These are phyloP conservation scores for Zelonia costaricensis DNA, from an alignment of 208 protist genomes.

Conservation along the genomic window DNA sequence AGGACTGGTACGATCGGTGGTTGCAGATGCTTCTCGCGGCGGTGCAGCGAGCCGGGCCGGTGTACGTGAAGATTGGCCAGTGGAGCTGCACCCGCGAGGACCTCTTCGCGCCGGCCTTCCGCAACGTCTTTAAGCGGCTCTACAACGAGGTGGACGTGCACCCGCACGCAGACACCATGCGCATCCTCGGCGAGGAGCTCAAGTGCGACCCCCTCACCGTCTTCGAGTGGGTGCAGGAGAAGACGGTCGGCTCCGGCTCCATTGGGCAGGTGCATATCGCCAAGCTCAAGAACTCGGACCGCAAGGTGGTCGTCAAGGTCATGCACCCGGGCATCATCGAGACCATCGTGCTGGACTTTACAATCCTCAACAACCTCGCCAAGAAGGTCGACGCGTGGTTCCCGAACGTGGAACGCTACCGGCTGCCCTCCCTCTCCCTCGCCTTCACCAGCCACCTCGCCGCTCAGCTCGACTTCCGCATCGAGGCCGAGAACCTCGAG, in stretches of 20 bases:
- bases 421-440: slow-evolving; percentile 57
- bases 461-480: slow-evolving; percentile 89
- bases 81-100: slow-evolving; percentile 91
- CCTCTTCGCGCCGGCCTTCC: slow-evolving; percentile 83
- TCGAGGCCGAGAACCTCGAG: slow-evolving; percentile 86
- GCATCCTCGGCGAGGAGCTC: slow-evolving; percentile 80
- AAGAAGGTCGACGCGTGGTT: slow-evolving; percentile 13
- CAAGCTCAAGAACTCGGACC: slow-evolving; percentile 52
- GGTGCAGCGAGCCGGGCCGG: slow-evolving; percentile 81
- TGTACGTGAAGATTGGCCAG: slow-evolving; percentile 92
- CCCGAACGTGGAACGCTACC: slow-evolving; percentile 45
- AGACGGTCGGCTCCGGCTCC: slow-evolving; percentile 82
- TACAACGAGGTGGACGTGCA: slow-evolving; percentile 84
- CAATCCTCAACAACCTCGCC: slow-evolving; percentile 66
- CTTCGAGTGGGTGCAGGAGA: slow-evolving; percentile 69
- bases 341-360: slow-evolving; percentile 86
- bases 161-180: slow-evolving; percentile 63
- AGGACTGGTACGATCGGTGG: slow-evolving; percentile 71
- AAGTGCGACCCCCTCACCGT: slow-evolving; percentile 48
- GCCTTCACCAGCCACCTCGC: slow-evolving; percentile 86
- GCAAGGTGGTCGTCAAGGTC: slow-evolving; percentile 87
- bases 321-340: slow-evolving; percentile 90
- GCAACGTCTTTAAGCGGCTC: slow-evolving; percentile 72
- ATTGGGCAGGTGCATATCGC: slow-evolving; percentile 93
- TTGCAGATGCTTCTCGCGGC: slow-evolving; percentile 62